Evolutionary conservation across 2,329 filamentous ascomycete species (phyloP).

Genomic region (Alternaria sp.): DNA sequence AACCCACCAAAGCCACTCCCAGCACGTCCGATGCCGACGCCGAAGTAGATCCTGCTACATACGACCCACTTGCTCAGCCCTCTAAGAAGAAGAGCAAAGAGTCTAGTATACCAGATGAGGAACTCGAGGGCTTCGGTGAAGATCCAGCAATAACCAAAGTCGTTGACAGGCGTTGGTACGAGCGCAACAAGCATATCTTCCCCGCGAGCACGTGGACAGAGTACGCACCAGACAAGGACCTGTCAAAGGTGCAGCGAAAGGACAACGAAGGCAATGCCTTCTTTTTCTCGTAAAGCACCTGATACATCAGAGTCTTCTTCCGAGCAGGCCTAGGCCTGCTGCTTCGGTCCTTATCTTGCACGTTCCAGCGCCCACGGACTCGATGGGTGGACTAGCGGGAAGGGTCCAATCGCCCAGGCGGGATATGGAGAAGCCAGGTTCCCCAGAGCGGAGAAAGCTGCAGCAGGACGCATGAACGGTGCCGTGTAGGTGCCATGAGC

Average conservation of each 20-base stretch:
- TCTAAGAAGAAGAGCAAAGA: conserved; percentile 46
- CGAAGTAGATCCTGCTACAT: conserved; percentile 34
- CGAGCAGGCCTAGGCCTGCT: background rate
- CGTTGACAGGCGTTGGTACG: conserved; percentile 95
- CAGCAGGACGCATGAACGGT: conserved; percentile 5
- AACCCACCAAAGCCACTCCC: conserved; percentile 55
- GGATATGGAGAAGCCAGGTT: conserved; percentile 7
- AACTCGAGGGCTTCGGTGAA: conserved; percentile 75
- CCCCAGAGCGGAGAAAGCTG: conserved; percentile 6
- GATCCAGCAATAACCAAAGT: conserved; percentile 89
- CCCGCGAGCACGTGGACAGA: conserved; percentile 95
- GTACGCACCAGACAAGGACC: conserved; percentile 90
- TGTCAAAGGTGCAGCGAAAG: conserved; percentile 77
- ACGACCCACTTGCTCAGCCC: conserved; percentile 54
- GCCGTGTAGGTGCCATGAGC: conserved; percentile 1
- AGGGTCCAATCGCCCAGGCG: conserved; percentile 10
- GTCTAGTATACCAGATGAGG: conserved; percentile 55
- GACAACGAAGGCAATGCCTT: conserved; percentile 92
- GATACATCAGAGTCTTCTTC: background rate
- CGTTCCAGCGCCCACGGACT: background rate
- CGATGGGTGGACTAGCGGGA: background rate
- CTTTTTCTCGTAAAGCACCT: conserved; percentile 63
- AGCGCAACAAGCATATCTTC: conserved; percentile 97
- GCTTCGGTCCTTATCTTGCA: background rate
- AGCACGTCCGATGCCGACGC: conserved; percentile 22